Conservation (phyloP, 306 rosid species). For the Comarum palustre region DNA sequence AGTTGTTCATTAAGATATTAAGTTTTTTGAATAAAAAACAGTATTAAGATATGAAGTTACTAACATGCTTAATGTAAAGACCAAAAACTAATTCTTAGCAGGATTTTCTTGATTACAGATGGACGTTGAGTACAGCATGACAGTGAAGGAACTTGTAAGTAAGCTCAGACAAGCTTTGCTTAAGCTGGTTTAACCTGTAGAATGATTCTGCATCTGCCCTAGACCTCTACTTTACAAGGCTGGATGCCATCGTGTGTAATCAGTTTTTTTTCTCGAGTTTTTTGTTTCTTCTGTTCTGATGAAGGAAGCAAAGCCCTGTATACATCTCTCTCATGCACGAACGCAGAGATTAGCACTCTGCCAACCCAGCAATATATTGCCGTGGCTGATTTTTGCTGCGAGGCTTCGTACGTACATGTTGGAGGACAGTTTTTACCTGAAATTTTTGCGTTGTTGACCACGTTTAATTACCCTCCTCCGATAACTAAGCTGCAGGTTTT, state of each 20-base stretch:
- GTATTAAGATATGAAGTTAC: too few relatives aligned
- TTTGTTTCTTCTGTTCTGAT: background rate
- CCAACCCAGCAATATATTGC: background rate
- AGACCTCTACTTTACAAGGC: background rate
- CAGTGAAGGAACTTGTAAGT: constrained; percentile 48
- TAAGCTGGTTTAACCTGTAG: constrained; percentile 14
- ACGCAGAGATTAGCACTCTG: background rate
- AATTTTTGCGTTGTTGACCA: constrained; percentile 51
- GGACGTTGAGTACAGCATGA: constrained; percentile 49
- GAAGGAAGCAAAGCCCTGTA: constrained; percentile 23
- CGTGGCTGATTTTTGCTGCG: constrained; percentile 22
- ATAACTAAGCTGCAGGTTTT: constrained; percentile 8
- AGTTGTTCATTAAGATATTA: background rate
- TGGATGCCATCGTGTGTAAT: background rate
- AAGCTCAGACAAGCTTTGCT: constrained; percentile 47
- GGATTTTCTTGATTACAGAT: constrained; percentile 41
- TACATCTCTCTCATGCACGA: constrained; percentile 16
- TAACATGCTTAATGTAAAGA: background rate
- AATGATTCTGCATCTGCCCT: background rate
- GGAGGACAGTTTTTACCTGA: constrained; percentile 18
- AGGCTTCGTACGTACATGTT: constrained; percentile 9
- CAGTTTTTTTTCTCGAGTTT: background rate
- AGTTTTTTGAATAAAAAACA: too few relatives aligned
- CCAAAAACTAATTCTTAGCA: background rate
- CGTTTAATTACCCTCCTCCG: constrained; percentile 40